Evolutionary conservation across 352 stramenopile species (phyloP).

Genomic region (Globisporangium splendens): DNA sequence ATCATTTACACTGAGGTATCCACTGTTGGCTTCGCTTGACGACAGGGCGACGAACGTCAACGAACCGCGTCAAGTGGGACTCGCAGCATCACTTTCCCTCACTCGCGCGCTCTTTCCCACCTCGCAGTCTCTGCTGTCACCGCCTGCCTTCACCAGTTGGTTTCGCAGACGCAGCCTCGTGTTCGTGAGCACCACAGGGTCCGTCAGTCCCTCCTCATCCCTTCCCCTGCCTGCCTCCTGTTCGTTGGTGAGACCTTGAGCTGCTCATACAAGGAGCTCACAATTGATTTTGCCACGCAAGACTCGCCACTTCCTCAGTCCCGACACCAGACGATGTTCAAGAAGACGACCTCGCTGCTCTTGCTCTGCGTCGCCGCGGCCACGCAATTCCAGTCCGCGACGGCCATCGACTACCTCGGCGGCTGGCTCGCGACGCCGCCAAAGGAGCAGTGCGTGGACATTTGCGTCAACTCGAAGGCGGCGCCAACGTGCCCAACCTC

Average conservation of each 20-base stretch:
- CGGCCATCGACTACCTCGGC: slow-evolving; percentile 52
- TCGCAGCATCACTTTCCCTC: neutral
- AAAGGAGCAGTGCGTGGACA: slow-evolving; percentile 70
- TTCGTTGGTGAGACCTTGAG: no score
- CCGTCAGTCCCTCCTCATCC: neutral
- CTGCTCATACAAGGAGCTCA: neutral
- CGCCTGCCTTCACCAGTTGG: neutral
- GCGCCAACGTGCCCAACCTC: slow-evolving; percentile 51
- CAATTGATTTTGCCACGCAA: slow-evolving; percentile 8
- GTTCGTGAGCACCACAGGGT: neutral
- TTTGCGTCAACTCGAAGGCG: slow-evolving; percentile 62
- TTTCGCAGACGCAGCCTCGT: neutral
- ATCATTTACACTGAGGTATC: no score
- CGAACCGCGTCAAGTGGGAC: neutral
- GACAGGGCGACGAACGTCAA: no score
- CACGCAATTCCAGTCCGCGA: slow-evolving; percentile 10
- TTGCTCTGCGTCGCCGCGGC: slow-evolving; percentile 8
- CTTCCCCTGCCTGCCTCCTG: neutral
- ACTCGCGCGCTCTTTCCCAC: neutral
- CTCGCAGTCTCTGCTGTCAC: neutral
- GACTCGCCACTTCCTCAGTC: neutral
- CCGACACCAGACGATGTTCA: slow-evolving; percentile 9
- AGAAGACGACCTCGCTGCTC: slow-evolving; percentile 12
- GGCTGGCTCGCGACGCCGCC: slow-evolving; percentile 46
- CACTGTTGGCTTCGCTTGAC: no score